Percentiles rank a stretch among this genome's conserved stretches.
phyloP scores from a whole-genome alignment of 2,329 filamentous ascomycete species.

The Coniochaeta sp. region DNA sequence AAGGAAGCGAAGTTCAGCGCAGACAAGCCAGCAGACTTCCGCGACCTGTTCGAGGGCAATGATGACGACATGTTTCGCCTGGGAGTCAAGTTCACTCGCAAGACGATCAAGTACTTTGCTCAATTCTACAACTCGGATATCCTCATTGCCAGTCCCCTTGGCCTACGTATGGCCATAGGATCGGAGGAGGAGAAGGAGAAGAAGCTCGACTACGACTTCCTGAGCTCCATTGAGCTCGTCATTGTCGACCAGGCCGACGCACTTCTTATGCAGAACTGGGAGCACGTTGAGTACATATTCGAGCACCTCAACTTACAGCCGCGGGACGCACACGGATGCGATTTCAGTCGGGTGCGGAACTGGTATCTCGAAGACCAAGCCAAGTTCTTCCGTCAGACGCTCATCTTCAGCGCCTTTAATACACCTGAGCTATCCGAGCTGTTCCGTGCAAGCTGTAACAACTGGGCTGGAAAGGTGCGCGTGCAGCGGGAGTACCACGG shows the following conservation, averaged over 20 bases:
- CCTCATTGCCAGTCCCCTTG: constrained; percentile 83
- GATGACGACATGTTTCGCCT: constrained; percentile 96
- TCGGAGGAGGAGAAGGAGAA: constrained; percentile 57
- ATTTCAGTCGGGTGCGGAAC: constrained; percentile 81
- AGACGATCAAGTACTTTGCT: constrained; percentile 89
- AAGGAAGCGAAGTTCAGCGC: constrained; percentile 61
- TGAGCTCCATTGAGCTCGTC: constrained; percentile 87
- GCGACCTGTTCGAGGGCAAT: constrained; percentile 85
- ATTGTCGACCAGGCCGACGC: constrained; percentile 90
- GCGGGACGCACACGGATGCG: constrained; percentile 82
- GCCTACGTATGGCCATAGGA: constrained; percentile 84
- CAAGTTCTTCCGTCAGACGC: constrained; percentile 73
- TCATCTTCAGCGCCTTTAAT: constrained; percentile 74
- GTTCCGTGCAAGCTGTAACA: constrained; percentile 68
- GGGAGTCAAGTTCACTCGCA: constrained; percentile 94
- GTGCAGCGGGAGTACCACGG: constrained; percentile 63
- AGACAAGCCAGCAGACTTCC: constrained; percentile 79
- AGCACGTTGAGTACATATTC: constrained; percentile 88
- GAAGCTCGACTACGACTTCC: constrained; percentile 74
- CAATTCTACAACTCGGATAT: constrained; percentile 97
- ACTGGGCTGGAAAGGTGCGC: constrained; percentile 73
- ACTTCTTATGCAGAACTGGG: constrained; percentile 97
- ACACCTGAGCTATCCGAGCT: constrained; percentile 83
- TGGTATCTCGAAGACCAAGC: constrained; percentile 94
- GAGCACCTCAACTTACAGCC: constrained; percentile 87